These are phyloP conservation scores for Kurtzmaniella fragi DNA, from an alignment of 805 yeast species.

Conservation along the genomic window DNA sequence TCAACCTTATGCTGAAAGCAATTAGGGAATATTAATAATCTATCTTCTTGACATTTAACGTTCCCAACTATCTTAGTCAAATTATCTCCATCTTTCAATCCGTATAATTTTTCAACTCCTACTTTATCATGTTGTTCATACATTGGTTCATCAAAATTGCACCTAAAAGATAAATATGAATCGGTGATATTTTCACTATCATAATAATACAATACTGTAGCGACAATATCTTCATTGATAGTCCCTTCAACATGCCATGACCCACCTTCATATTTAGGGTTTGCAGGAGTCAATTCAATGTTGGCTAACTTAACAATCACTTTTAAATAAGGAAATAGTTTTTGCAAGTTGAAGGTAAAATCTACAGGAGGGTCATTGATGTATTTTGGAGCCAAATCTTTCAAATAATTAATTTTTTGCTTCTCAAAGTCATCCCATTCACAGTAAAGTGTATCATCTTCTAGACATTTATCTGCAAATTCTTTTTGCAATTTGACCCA, in stretches of 20 bases:
- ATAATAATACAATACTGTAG: slow-evolving; percentile 36
- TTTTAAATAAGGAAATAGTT: slow-evolving; percentile 17
- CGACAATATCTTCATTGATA: slow-evolving; percentile 37
- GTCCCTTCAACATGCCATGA: slow-evolving; percentile 42
- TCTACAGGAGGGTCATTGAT: not conserved
- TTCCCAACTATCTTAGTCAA: slow-evolving; percentile 21
- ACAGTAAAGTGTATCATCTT: slow-evolving; percentile 2
- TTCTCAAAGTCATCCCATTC: not conserved
- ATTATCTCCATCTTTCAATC: slow-evolving; percentile 24
- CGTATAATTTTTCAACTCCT: slow-evolving; percentile 21
- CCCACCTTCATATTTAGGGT: slow-evolving; percentile 34
- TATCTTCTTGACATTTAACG: slow-evolving; percentile 18
- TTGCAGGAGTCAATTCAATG: slow-evolving; percentile 37
- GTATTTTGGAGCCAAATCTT: not conserved
- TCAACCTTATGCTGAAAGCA: slow-evolving; percentile 35
- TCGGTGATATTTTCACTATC: slow-evolving; percentile 35
- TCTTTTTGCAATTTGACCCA: slow-evolving; percentile 6
- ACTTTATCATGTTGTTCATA: slow-evolving; percentile 30
- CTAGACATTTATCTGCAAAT: slow-evolving; percentile 4
- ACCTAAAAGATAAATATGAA: slow-evolving; percentile 26
- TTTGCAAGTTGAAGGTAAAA: slow-evolving; percentile 9
- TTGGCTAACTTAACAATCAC: slow-evolving; percentile 38
- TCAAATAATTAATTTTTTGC: not conserved
- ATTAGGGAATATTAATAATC: slow-evolving; percentile 35
- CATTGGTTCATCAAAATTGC: slow-evolving; percentile 22